These are phyloP conservation scores for Fusarium sp. DNA, from an alignment of 2,329 filamentous ascomycete genomes.

Conservation along the genomic window DNA sequence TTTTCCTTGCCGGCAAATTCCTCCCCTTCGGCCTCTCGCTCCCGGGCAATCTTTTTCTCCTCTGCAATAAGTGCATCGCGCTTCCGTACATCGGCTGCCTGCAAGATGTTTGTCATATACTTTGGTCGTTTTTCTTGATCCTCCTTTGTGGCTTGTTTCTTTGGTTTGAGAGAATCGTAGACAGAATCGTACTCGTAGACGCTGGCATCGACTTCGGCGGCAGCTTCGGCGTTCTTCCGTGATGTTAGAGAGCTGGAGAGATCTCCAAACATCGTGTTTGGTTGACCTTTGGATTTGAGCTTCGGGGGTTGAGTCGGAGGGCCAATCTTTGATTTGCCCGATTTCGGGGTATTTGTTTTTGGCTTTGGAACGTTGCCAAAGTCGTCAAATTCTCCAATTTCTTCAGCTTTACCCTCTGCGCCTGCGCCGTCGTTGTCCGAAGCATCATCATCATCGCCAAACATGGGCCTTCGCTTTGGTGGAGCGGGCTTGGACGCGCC, in stretches of 20 bases:
- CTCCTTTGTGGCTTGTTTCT: conserved; percentile 68
- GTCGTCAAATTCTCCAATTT: conserved; percentile 74
- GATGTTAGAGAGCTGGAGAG: conserved; percentile 74
- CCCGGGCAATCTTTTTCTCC: conserved; percentile 82
- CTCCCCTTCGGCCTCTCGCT: conserved; percentile 84
- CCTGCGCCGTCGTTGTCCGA: conserved; percentile 63
- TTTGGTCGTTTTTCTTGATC: conserved; percentile 74
- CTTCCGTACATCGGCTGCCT: conserved; percentile 80
- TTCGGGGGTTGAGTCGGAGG: conserved; percentile 56
- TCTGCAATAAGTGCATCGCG: conserved; percentile 82
- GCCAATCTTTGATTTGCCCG: conserved; percentile 51
- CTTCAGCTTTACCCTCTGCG: conserved; percentile 59
- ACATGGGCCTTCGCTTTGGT: conserved; percentile 66
- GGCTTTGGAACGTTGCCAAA: conserved; percentile 49
- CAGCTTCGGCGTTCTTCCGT: conserved; percentile 72
- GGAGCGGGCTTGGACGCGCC: conserved; percentile 62
- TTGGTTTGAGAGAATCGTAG: conserved; percentile 80
- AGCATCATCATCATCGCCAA: conserved; percentile 65
- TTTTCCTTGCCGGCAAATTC: conserved; percentile 86
- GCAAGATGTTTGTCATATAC: conserved; percentile 81
- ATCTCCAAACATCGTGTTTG: conserved; percentile 69
- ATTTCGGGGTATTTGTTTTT: conserved; percentile 48
- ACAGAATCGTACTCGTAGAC: conserved; percentile 90
- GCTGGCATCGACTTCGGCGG: conserved; percentile 75
- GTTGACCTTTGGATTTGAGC: conserved; percentile 58